Evolutionary conservation across 2,329 filamentous ascomycete species (phyloP).

Genomic region (Colletotrichum magnum): DNA sequence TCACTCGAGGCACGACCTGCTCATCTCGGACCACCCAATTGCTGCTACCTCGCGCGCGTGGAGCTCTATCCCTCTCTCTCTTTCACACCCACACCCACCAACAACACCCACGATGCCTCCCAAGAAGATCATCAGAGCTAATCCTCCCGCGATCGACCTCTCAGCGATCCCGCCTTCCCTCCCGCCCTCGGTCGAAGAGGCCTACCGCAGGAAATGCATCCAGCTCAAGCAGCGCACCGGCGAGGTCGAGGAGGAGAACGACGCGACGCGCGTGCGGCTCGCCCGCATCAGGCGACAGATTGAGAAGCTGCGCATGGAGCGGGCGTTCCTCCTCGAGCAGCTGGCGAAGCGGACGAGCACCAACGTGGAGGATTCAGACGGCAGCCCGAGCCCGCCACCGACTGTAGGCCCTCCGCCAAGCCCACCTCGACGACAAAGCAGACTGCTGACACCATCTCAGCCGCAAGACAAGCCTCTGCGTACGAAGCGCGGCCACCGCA

Average conservation of each 20-base stretch:
- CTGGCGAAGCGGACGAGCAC: constrained; percentile 81
- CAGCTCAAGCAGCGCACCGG: constrained; percentile 91
- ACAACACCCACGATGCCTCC: constrained; percentile 48
- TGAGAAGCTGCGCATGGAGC: constrained; percentile 91
- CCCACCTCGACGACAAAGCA: constrained; percentile 41
- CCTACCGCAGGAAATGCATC: constrained; percentile 97
- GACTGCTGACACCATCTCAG: constrained; percentile 56
- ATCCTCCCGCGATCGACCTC: constrained; percentile 50
- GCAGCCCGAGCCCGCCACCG: constrained; percentile 83
- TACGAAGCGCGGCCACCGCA: constrained; percentile 80
- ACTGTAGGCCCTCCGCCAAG: constrained; percentile 68
- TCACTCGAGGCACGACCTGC: background rate
- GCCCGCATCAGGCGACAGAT: constrained; percentile 86
- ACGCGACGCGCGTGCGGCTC: constrained; percentile 84
- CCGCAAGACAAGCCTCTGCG: constrained; percentile 84
- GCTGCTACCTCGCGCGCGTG: too few species aligned
- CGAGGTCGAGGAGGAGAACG: constrained; percentile 93
- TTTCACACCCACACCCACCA: background rate
- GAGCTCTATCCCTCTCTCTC: background rate
- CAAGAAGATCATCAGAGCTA: constrained; percentile 56
- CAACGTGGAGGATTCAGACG: constrained; percentile 83
- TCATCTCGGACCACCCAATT: background rate
- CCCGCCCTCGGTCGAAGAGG: constrained; percentile 93
- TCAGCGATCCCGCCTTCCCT: constrained; percentile 70
- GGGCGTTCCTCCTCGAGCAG: constrained; percentile 81